These are phyloP conservation scores for Juncus effusus DNA, from an alignment of 176 grass and related monocot species.

Conservation along the genomic window DNA sequence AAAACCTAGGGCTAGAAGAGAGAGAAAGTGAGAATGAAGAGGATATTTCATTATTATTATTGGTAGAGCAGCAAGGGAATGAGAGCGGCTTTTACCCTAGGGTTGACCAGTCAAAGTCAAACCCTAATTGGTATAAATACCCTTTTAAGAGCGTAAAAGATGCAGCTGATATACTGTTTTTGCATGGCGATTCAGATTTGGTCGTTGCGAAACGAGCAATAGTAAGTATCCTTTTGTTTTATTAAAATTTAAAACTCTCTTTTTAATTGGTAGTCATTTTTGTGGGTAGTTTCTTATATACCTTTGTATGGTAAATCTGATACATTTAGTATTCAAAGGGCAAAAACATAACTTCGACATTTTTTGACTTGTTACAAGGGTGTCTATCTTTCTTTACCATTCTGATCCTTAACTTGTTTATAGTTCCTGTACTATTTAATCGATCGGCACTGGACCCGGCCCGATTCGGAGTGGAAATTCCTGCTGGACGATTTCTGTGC, in stretches of 20 bases:
- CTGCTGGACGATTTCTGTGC: constrained; percentile 83
- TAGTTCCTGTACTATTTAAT: constrained; percentile 98
- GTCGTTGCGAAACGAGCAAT: constrained; percentile 91
- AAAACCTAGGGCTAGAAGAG: constrained; percentile 66
- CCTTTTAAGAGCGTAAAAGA: constrained; percentile 69
- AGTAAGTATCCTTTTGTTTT: constrained; percentile 55
- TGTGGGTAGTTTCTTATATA: constrained; percentile 14
- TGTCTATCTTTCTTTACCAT: not conserved
- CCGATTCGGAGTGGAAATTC: constrained; percentile 79
- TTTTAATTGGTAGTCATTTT: constrained; percentile 18
- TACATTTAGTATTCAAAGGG: too few relatives aligned
- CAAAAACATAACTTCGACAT: too few relatives aligned
- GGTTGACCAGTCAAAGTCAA: constrained; percentile 39
- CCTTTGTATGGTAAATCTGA: too few relatives aligned
- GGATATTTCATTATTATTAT: constrained; percentile 37
- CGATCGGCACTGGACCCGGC: constrained; percentile 76
- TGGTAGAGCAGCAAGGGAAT: constrained; percentile 45
- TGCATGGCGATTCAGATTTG: constrained; percentile 74
- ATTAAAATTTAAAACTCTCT: constrained; percentile 11
- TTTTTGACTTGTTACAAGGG: too few relatives aligned
- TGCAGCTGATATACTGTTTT: constrained; percentile 78
- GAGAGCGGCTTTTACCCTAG: constrained; percentile 43
- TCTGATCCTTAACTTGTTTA: constrained; percentile 40
- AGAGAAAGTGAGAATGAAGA: constrained; percentile 36
- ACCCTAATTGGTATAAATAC: constrained; percentile 39